Percentiles rank a stretch among this genome's conserved stretches.
Evolutionary conservation across 1,284 basidiomycete genomes (phyloP).

Genomic region (Mycena sp.): DNA sequence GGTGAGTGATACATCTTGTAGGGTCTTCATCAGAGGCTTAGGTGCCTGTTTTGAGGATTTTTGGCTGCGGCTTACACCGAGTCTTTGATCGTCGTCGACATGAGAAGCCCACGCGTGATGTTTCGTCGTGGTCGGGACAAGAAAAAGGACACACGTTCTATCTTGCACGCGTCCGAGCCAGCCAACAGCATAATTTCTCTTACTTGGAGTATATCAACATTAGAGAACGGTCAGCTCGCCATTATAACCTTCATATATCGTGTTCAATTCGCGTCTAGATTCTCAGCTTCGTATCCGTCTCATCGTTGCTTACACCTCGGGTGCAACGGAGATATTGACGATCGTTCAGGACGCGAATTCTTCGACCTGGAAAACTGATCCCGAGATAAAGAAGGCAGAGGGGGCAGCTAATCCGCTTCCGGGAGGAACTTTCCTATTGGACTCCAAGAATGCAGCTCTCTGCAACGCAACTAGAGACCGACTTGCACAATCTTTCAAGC

Average conservation of each 20-base stretch:
- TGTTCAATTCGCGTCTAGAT: slow-evolving; percentile 50
- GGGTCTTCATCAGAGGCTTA: not conserved
- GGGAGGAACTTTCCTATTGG: slow-evolving; percentile 67
- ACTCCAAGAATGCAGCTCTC: slow-evolving; percentile 62
- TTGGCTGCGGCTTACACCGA: slow-evolving; percentile 73
- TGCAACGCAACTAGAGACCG: slow-evolving; percentile 55
- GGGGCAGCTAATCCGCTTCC: slow-evolving; percentile 61
- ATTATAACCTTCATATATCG: not conserved
- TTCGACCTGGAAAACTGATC: slow-evolving; percentile 14
- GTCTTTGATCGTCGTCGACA: slow-evolving; percentile 71
- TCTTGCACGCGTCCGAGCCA: slow-evolving; percentile 44
- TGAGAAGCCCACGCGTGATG: slow-evolving; percentile 76
- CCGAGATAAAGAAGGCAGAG: slow-evolving; percentile 45
- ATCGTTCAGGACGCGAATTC: slow-evolving; percentile 46
- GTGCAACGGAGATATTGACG: slow-evolving; percentile 63
- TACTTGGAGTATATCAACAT: slow-evolving; percentile 71
- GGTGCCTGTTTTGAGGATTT: slow-evolving; percentile 62
- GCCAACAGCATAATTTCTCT: slow-evolving; percentile 60
- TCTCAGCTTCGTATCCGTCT: slow-evolving; percentile 64
- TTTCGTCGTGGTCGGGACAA: slow-evolving; percentile 40
- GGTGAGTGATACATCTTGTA: slow-evolving; percentile 53
- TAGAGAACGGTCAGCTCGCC: slow-evolving; percentile 57
- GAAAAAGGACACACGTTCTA: slow-evolving; percentile 44
- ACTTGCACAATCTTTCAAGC: slow-evolving; percentile 48
- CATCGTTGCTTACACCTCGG: slow-evolving; percentile 68